phyloP scores from a whole-genome alignment of 805 yeast species.

The Candida arabinofermentans region DNA sequence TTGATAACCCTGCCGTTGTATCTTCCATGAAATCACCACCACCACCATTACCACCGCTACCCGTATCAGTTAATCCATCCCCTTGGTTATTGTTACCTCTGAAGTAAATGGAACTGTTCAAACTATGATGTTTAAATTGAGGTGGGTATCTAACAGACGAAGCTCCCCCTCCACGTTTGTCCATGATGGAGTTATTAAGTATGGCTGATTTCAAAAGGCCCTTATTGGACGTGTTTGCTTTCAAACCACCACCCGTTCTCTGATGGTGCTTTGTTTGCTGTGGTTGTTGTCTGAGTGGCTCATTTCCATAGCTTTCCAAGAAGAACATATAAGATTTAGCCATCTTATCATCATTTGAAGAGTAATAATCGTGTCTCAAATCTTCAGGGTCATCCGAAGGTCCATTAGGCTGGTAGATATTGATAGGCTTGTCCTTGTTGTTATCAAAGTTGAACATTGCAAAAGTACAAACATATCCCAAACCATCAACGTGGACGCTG shows the following conservation, averaged over 20 bases:
- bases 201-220: slow-evolving; percentile 21
- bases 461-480: slow-evolving; percentile 91
- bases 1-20: slow-evolving; percentile 26
- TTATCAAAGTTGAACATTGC: slow-evolving; percentile 87
- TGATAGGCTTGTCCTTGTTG: slow-evolving; percentile 33
- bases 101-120: slow-evolving; percentile 16
- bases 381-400: slow-evolving; percentile 25
- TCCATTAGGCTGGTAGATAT: slow-evolving; percentile 18
- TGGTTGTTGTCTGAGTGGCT: slow-evolving; percentile 25
- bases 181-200: slow-evolving; percentile 18
- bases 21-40: slow-evolving; percentile 19
- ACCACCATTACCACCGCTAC: slow-evolving; percentile 8
- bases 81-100: slow-evolving; percentile 5
- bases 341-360: slow-evolving; percentile 79
- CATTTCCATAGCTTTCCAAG: slow-evolving; percentile 72
- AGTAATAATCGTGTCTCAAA: slow-evolving; percentile 36
- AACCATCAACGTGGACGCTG: slow-evolving; percentile 87
- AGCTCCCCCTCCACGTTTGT: slow-evolving; percentile 9
- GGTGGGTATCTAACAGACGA: slow-evolving; percentile 21
- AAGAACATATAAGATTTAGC: slow-evolving; percentile 85
- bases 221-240: slow-evolving; percentile 9
- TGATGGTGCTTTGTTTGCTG: slow-evolving; percentile 1
- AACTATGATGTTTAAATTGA: slow-evolving; percentile 11
- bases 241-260: not conserved
- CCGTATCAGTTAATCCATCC: slow-evolving; percentile 1